phyloP scores from a whole-genome alignment of 345 rosid genomes.

The Excoecaria agallocha region DNA sequence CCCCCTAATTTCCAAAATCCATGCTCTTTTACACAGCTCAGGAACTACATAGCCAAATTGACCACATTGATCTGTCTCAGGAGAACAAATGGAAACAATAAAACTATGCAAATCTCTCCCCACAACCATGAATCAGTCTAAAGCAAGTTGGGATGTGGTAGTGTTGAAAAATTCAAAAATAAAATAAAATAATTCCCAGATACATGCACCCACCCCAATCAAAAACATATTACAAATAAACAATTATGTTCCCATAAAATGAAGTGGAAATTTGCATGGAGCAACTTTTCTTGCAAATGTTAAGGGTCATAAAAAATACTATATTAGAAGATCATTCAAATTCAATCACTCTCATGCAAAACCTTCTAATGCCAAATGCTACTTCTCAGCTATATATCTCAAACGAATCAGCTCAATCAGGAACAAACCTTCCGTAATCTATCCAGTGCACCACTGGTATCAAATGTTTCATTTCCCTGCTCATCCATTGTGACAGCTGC shows the following conservation, averaged over 20 bases:
- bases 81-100: neutral
- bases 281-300: neutral
- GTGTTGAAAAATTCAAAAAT: neutral
- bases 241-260: neutral
- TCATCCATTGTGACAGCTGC: constrained; percentile 99
- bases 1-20: neutral
- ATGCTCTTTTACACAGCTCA: neutral
- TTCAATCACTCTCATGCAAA: neutral
- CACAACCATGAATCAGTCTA: neutral
- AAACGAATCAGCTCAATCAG: constrained; percentile 29
- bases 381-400: constrained; percentile 16
- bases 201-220: neutral
- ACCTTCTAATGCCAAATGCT: neutral
- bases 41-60: neutral
- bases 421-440: constrained; percentile 77
- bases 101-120: neutral
- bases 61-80: neutral
- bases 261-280: neutral
- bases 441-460: constrained; percentile 96
- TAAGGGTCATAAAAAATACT: neutral
- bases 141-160: neutral
- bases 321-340: neutral
- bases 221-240: neutral
- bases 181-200: neutral
- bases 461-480: constrained; percentile 94